phyloP scores from a whole-genome alignment of 768 basidiomycete species.

The Nevesoporus exiguus region DNA sequence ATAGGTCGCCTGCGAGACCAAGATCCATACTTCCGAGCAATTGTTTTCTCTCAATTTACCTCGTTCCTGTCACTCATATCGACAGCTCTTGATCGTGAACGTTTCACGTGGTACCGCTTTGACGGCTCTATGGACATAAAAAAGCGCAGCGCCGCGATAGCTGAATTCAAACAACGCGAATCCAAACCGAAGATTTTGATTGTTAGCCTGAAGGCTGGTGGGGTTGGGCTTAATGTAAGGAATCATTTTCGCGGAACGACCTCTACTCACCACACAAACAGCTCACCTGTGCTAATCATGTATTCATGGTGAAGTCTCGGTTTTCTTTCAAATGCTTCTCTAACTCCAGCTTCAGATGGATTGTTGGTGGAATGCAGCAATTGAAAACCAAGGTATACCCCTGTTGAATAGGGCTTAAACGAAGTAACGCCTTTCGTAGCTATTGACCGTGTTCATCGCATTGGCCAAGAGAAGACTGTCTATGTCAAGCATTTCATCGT shows the following conservation, averaged over 20 bases:
- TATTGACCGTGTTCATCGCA: conserved; percentile 81
- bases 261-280: conserved; percentile 22
- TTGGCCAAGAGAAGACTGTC: conserved; percentile 79
- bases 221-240: conserved; percentile 82
- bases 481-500: conserved; percentile 86
- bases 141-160: conserved; percentile 70
- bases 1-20: conserved; percentile 61
- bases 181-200: conserved; percentile 73
- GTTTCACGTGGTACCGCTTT: conserved; percentile 70
- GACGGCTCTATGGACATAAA: conserved; percentile 92
- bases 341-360: conserved; percentile 60
- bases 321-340: not conserved
- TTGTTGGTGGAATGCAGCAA: conserved; percentile 89
- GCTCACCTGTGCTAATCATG: conserved; percentile 80
- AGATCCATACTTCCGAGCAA: conserved; percentile 75
- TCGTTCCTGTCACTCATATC: conserved; percentile 84
- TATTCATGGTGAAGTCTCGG: conserved; percentile 66
- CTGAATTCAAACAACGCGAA: conserved; percentile 69
- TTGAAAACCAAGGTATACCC: conserved; percentile 69
- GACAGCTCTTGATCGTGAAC: conserved; percentile 62
- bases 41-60: conserved; percentile 91
- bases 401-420: not conserved
- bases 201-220: conserved; percentile 85
- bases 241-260: not conserved
- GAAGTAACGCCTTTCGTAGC: conserved; percentile 41